Conservation (phyloP, 169 alveolate genomes). For the Cryptosporidium sp. region DNA sequence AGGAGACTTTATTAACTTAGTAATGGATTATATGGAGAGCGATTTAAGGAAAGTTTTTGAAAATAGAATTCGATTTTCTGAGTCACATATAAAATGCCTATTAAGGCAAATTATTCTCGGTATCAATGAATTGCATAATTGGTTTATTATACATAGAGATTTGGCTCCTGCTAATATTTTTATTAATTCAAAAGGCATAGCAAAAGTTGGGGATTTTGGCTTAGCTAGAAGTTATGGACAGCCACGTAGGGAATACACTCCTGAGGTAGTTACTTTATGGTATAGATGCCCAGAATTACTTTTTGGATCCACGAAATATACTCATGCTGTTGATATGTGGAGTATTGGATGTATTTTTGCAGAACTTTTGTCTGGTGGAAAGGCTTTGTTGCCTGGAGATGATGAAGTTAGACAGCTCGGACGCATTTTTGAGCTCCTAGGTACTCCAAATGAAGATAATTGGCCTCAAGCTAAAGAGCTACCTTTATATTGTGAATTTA, state of each 20-base stretch:
- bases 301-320: slow-evolving; percentile 90
- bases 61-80: slow-evolving; percentile 90
- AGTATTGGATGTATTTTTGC: slow-evolving; percentile 94
- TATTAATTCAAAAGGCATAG: slow-evolving; percentile 87
- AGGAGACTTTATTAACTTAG: slow-evolving; percentile 85
- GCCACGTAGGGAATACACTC: slow-evolving; percentile 87
- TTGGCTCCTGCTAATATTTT: slow-evolving; percentile 88
- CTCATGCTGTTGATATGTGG: slow-evolving; percentile 94
- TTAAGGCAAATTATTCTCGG: slow-evolving; percentile 86
- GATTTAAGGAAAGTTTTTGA: slow-evolving; percentile 93
- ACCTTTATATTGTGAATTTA: slow-evolving; percentile 64
- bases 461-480: slow-evolving; percentile 71
- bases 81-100: slow-evolving; percentile 91
- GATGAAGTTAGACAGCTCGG: slow-evolving; percentile 88
- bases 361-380: slow-evolving; percentile 87
- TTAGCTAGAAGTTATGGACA: slow-evolving; percentile 90
- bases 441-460: slow-evolving; percentile 84
- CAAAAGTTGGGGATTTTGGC: slow-evolving; percentile 92
- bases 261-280: slow-evolving; percentile 93
- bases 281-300: slow-evolving; percentile 96
- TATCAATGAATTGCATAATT: slow-evolving; percentile 81
- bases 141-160: slow-evolving; percentile 86
- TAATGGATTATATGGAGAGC: slow-evolving; percentile 97
- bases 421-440: slow-evolving; percentile 85
- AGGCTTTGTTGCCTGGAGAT: slow-evolving; percentile 91